A percentile compares a stretch with the other conserved stretches of the same genome.
phyloP scores from a whole-genome alignment of 495 filamentous ascomycete genomes.

The Oidiodendron maius region DNA sequence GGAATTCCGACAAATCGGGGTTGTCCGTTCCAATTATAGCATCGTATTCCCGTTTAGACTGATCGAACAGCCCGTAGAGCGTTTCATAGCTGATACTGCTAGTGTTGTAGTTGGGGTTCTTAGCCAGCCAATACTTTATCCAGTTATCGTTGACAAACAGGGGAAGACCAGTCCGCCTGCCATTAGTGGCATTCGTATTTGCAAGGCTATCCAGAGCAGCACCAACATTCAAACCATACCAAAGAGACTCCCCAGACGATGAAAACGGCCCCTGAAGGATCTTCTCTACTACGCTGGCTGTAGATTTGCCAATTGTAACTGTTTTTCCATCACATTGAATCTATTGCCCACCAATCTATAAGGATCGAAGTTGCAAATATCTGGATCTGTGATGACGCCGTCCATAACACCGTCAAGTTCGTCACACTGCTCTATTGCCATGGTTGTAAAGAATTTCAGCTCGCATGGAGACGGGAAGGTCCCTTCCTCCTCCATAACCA shows the following conservation, averaged over 20 bases:
- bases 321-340: not conserved
- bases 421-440: slow-evolving; percentile 31
- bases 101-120: slow-evolving; percentile 17
- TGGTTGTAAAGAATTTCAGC: slow-evolving; percentile 23
- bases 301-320: not conserved
- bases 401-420: slow-evolving; percentile 30
- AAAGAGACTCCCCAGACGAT: slow-evolving; percentile 4
- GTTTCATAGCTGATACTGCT: slow-evolving; percentile 12
- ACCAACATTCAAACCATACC: slow-evolving; percentile 13
- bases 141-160: not conserved
- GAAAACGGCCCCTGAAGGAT: slow-evolving; percentile 8
- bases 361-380: slow-evolving; percentile 14
- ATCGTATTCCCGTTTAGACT: not conserved
- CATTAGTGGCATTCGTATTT: slow-evolving; percentile 6
- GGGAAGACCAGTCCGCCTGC: slow-evolving; percentile 1
- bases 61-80: slow-evolving; percentile 4
- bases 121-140: slow-evolving; percentile 10
- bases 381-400: slow-evolving; percentile 25
- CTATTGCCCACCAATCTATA: not conserved
- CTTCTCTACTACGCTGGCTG: not conserved
- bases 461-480: slow-evolving; percentile 20
- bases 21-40: slow-evolving; percentile 30
- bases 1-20: slow-evolving; percentile 36
- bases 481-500: slow-evolving; percentile 24
- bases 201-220: slow-evolving; percentile 3